Evolutionary conservation across 1,284 basidiomycete species (phyloP).

Genomic region (Ganoderma leucocontextum): DNA sequence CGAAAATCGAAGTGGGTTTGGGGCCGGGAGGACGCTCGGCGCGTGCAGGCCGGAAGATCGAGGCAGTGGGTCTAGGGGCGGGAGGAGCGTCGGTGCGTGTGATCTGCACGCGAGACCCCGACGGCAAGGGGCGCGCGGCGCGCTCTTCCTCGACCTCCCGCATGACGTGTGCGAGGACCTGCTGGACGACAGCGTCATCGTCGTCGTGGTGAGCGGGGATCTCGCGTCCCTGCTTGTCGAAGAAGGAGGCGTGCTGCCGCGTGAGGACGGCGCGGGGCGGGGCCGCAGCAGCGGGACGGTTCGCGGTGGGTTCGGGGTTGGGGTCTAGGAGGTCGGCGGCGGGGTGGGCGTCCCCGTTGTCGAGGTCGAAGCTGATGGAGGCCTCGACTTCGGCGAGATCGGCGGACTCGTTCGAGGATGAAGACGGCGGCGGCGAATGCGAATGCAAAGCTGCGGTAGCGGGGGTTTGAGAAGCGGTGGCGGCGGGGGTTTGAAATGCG

Average conservation of each 20-base stretch:
- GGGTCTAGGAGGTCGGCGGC: background rate
- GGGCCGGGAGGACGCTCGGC: background rate
- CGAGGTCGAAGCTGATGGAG: background rate
- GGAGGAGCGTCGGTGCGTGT: background rate
- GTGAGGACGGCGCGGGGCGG: background rate
- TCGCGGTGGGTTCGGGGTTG: background rate
- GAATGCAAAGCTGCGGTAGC: background rate
- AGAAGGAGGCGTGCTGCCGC: background rate
- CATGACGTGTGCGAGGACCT: background rate
- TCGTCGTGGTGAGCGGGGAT: background rate
- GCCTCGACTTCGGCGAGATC: background rate
- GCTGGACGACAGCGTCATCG: background rate
- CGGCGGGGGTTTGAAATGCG: background rate
- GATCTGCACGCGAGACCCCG: background rate
- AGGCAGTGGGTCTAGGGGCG: background rate
- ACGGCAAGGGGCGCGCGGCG: background rate
- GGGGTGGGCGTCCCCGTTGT: background rate
- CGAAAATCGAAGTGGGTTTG: background rate
- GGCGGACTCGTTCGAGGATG: slow-evolving; percentile 1
- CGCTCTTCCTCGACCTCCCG: background rate
- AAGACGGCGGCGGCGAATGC: background rate
- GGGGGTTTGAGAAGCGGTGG: background rate
- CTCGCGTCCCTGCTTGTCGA: background rate
- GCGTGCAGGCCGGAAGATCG: background rate
- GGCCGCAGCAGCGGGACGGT: background rate